phyloP scores from a whole-genome alignment of 2,329 filamentous ascomycete genomes.

The Diaporthe eres region DNA sequence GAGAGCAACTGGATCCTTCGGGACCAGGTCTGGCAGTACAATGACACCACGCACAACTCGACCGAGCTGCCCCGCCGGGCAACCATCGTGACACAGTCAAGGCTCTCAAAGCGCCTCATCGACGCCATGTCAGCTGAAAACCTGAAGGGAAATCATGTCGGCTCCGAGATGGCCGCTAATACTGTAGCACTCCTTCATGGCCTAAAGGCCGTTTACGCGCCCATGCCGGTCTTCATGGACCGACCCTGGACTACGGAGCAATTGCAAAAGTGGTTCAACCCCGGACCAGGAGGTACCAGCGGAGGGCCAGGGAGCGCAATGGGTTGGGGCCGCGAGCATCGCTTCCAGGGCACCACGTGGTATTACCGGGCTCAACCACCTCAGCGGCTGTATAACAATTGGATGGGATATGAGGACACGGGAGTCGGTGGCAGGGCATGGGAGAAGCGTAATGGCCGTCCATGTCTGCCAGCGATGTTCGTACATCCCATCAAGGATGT shows the following conservation, averaged over 20 bases:
- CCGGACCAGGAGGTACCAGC: constrained; percentile 67
- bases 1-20: constrained; percentile 81
- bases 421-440: constrained; percentile 67
- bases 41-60: constrained; percentile 61
- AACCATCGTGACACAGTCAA: constrained; percentile 83
- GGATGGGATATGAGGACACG: constrained; percentile 72
- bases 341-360: constrained; percentile 72
- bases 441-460: constrained; percentile 69
- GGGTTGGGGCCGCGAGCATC: constrained; percentile 70
- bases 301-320: constrained; percentile 70
- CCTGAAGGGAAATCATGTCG: constrained; percentile 79
- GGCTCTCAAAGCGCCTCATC: constrained; percentile 79
- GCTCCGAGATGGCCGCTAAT: constrained; percentile 84
- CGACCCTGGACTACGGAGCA: constrained; percentile 74
- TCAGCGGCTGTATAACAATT: constrained; percentile 73
- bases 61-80: constrained; percentile 77
- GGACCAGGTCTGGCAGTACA: constrained; percentile 78
- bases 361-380: constrained; percentile 72
- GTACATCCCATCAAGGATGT: constrained; percentile 74
- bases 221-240: constrained; percentile 85
- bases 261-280: constrained; percentile 72
- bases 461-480: constrained; percentile 71
- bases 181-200: constrained; percentile 82
- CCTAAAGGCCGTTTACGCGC: constrained; percentile 82
- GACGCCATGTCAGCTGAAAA: constrained; percentile 86